Evolutionary conservation across 192 early-diverging fungal genomes (phyloP).

Genomic region (Dissophora ornata): DNA sequence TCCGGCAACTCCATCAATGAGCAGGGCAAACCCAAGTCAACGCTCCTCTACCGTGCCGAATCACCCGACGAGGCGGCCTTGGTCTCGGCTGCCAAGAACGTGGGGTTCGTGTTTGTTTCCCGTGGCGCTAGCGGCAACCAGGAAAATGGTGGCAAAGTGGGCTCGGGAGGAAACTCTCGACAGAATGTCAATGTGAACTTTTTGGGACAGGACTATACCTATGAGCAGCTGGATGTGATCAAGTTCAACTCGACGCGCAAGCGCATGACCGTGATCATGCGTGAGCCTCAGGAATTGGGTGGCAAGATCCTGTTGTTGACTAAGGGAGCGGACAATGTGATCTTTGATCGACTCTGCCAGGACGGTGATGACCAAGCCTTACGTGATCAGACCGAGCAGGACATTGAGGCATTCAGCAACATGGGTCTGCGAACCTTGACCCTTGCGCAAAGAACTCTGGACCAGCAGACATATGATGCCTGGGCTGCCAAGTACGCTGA

Average conservation of each 20-base stretch:
- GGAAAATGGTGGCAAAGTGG: slow-evolving; percentile 19
- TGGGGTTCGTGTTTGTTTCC: slow-evolving; percentile 80
- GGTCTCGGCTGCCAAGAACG: slow-evolving; percentile 81
- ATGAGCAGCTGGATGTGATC: slow-evolving; percentile 86
- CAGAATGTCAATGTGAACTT: slow-evolving; percentile 73
- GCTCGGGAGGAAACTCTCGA: slow-evolving; percentile 22
- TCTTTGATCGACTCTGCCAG: slow-evolving; percentile 80
- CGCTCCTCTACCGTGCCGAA: slow-evolving; percentile 74
- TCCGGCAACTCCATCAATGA: slow-evolving; percentile 2
- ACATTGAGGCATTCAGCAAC: slow-evolving; percentile 82
- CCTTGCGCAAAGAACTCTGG: slow-evolving; percentile 80
- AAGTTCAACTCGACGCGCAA: slow-evolving; percentile 98
- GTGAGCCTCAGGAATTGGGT: slow-evolving; percentile 75
- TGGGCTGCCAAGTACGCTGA: slow-evolving; percentile 82
- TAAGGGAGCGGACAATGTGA: slow-evolving; percentile 98
- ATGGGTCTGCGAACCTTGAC: slow-evolving; percentile 93
- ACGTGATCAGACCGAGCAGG: slow-evolving; percentile 67
- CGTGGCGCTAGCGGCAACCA: slow-evolving; percentile 22
- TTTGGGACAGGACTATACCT: slow-evolving; percentile 73
- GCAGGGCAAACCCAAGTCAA: slow-evolving; percentile 20
- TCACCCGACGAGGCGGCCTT: slow-evolving; percentile 88
- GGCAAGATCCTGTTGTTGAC: slow-evolving; percentile 90
- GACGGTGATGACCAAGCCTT: slow-evolving; percentile 57
- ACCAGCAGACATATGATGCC: slow-evolving; percentile 75
- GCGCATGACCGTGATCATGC: slow-evolving; percentile 90